Base-by-base conservation (phyloP, 2,329 filamentous ascomycete species). In the Xylariaceae sp. region DNA sequence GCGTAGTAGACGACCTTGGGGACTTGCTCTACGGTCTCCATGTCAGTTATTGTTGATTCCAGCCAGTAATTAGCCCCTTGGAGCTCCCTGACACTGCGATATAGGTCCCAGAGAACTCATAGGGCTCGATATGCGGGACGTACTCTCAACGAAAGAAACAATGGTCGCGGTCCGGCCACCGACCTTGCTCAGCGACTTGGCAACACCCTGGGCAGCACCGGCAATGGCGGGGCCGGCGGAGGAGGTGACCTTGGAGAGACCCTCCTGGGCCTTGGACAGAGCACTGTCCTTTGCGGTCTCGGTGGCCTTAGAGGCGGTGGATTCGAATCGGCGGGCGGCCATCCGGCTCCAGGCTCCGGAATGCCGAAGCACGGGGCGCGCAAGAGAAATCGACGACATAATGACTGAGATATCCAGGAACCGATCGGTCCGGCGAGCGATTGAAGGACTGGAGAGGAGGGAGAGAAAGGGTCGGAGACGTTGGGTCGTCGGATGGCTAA, bases 1-100 rank as follows among this genome's bases (percentile, higher is more conserved):
- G 88, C 87, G 82, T 97, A 99, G 85, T 97, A 97, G 74, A 95
- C 74, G 65, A 92, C 88, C 64, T 87, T 87, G 68, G 94, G 94
- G 68, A 92, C 85, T 80, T 94, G 83, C 76, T 87, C 93, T 97
- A 57, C 63, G 55, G 61, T 56, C 39, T 54, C 37, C 4, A 48
- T 17, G 57, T 71, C 53, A 70, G 65, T 53, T 47, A 51, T 57
- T 55, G 30, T 35, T 39, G 13, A 47, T 45, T 51, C 23, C 15
- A 1, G 11, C 30, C 15, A 18, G 10, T 37, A 15, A 49, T 53
- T 18, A 52, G 48, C 15, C 49, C 30, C 2, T 18, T 37, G 56
- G 8, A 48, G 37, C 53, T 51, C 52, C 44, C 39, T 49, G n/a
- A 54, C 15, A 6, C 3, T 17, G 44, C 18, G 41, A 30, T 30